Evolutionary conservation across 169 alveolate species (phyloP), one percentile per base, ranked within the genome.

Genomic region (Perkinsus marinus): DNA sequence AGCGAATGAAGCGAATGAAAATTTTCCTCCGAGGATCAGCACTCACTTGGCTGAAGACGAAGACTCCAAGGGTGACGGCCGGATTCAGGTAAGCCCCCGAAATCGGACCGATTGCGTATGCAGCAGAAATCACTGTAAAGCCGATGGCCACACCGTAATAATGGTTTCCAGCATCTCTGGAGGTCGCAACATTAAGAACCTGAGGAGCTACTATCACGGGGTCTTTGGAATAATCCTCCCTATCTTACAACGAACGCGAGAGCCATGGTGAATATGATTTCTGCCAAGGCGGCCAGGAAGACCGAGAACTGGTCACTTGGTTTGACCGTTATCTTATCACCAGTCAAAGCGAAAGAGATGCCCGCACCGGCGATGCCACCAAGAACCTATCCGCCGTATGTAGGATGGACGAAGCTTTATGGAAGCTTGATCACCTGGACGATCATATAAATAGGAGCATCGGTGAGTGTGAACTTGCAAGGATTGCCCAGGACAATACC

Each of bases 131-230:
- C 90, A 79, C 90, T 10, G 39, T 37, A 39, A 36, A 34, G 30
- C 90, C 90, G 2, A 79, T 79, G 90, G 90, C 90, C 39, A 79
- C 22, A 39, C 90, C 90, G 90, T 30, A 79, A 39, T 79, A 79
- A 39, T 79, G 43, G 39, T 79, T 79, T 39, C 39, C 39, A 34
- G 90, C 22, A 26, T 79, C 43, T 30, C 39, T 0, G 0, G 90
- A 34, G 10, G 90, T 79, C 90, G 90, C 90, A 39, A 79, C 90
- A 39, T 79, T 79, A 7, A 79, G 39, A 7, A 30, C 37, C 39
- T 30, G 39, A 19, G 5, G 89, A 3, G 10, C 9, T 19, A 5
- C 68, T 9, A 26, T 30, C 36, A 68, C 2, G 89, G 5, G 17
- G 39, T 13, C 89, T 68, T 26, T 3, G 17, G 17, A 13, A 68